phyloP scores from a whole-genome alignment of 257 asterid genomes.

The Henckelia pumila region DNA sequence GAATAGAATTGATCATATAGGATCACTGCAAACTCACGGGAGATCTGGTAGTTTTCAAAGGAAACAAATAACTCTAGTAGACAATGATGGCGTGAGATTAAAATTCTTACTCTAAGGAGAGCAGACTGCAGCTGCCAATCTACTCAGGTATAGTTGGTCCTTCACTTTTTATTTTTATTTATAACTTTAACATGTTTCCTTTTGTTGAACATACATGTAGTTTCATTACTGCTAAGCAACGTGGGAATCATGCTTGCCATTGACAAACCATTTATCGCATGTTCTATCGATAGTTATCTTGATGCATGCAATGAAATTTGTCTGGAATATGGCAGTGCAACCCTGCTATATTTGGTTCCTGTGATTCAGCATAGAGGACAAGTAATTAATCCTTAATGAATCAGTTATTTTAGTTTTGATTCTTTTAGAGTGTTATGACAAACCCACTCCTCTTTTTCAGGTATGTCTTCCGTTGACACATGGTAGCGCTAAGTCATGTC shows the following conservation, averaged over 20 bases:
- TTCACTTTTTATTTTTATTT: slow-evolving; percentile 4
- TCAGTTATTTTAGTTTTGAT: slow-evolving; percentile 15
- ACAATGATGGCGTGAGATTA: slow-evolving; percentile 60
- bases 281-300: slow-evolving; percentile 43
- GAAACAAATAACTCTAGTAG: slow-evolving; percentile 75
- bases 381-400: slow-evolving; percentile 39
- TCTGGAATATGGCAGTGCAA: slow-evolving; percentile 90
- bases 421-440: slow-evolving; percentile 1
- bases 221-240: slow-evolving; percentile 36
- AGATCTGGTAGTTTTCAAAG: slow-evolving; percentile 53
- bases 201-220: slow-evolving; percentile 7
- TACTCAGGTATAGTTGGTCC: slow-evolving; percentile 57
- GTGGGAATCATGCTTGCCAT: slow-evolving; percentile 93
- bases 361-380: slow-evolving; percentile 65
- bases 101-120: slow-evolving; percentile 84
- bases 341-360: slow-evolving; percentile 83
- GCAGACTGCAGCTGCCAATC: slow-evolving; percentile 67
- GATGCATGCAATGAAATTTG: slow-evolving; percentile 46
- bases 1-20: slow-evolving; percentile 76
- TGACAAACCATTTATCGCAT: slow-evolving; percentile 75
- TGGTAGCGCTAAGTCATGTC: too few relatives aligned
- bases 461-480: slow-evolving; percentile 72
- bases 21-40: slow-evolving; percentile 66
- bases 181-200: not conserved
- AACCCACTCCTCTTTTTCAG: slow-evolving; percentile 39